Conservation (phyloP, 768 basidiomycete species). For the Xerocomus spinulosus region DNA sequence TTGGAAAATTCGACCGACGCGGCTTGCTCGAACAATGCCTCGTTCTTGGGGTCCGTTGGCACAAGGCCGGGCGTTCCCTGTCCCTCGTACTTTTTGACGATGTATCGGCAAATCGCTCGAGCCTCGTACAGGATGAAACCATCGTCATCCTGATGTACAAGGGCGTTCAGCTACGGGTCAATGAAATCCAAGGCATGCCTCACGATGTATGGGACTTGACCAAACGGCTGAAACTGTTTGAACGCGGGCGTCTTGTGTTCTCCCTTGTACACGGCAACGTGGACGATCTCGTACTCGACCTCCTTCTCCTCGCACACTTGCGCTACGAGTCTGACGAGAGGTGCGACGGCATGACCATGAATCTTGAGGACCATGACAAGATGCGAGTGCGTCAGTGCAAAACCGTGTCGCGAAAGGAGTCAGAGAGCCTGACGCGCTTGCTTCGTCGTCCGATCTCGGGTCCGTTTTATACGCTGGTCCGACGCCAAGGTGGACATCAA, state of each 20-base stretch:
- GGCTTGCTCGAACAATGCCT: slow-evolving; percentile 22
- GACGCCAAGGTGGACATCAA: background rate
- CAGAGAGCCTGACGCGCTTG: background rate
- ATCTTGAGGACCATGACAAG: slow-evolving; percentile 42
- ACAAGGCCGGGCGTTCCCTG: slow-evolving; percentile 21
- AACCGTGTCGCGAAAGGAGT: background rate
- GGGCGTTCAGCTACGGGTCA: background rate
- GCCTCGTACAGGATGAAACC: slow-evolving; percentile 29
- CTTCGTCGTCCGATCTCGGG: background rate
- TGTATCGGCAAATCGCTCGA: slow-evolving; percentile 31
- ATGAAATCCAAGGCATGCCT: background rate
- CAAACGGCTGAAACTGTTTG: slow-evolving; percentile 35
- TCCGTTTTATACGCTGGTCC: slow-evolving; percentile 3
- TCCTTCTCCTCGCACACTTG: slow-evolving; percentile 36
- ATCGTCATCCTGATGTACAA: slow-evolving; percentile 22
- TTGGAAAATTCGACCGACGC: slow-evolving; percentile 26
- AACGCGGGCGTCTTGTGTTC: slow-evolving; percentile 34
- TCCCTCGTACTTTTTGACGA: slow-evolving; percentile 24
- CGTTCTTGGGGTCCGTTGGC: slow-evolving; percentile 10
- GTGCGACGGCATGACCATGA: slow-evolving; percentile 35
- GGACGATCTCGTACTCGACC: slow-evolving; percentile 36
- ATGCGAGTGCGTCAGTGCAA: background rate
- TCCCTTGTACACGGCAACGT: slow-evolving; percentile 30
- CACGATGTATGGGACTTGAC: slow-evolving; percentile 35
- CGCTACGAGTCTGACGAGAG: slow-evolving; percentile 39